Evolutionary conservation across 1,139 yeast species (phyloP).

Genomic region (Blastobotrys illinoisensis): DNA sequence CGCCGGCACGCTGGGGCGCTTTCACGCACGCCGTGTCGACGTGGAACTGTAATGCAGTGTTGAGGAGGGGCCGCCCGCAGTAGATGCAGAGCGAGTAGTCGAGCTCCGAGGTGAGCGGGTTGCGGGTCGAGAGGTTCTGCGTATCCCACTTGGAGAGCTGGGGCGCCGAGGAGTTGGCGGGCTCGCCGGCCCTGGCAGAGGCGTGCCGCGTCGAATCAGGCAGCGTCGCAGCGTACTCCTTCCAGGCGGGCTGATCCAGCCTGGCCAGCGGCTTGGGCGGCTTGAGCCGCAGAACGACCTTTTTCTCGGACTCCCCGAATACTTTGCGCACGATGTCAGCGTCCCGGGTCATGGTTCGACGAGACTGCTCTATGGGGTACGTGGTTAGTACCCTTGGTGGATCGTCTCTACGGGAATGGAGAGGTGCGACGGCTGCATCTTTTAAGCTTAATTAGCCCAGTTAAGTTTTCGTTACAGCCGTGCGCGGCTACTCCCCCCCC

Average conservation of each 20-base stretch:
- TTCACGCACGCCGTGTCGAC: slow-evolving; percentile 14
- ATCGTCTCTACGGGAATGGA: background rate
- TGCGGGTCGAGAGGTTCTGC: slow-evolving; percentile 23
- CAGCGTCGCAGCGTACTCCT: slow-evolving; percentile 5
- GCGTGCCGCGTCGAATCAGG: background rate
- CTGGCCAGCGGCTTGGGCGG: background rate
- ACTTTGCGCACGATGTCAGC: slow-evolving; percentile 6
- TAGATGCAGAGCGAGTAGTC: slow-evolving; percentile 29
- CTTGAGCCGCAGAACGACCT: slow-evolving; percentile 5
- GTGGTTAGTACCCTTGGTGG: background rate
- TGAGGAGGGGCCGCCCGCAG: slow-evolving; percentile 31
- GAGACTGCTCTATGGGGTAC: background rate
- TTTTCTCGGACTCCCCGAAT: slow-evolving; percentile 6
- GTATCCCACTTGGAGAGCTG: slow-evolving; percentile 25
- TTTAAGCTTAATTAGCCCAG: background rate
- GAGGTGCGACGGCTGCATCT: background rate
- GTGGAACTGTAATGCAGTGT: slow-evolving; percentile 23
- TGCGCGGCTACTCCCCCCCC: background rate
- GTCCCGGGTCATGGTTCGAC: background rate
- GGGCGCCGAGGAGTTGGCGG: slow-evolving; percentile 14
- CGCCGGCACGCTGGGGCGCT: background rate
- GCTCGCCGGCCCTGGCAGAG: background rate
- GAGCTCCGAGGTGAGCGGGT: slow-evolving; percentile 27
- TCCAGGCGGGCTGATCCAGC: slow-evolving; percentile 4
- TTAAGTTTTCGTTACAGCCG: background rate